Percentiles rank a stretch among this genome's conserved stretches.
Conservation (phyloP, 441 rosid species). For the Jatropha podagrica region DNA sequence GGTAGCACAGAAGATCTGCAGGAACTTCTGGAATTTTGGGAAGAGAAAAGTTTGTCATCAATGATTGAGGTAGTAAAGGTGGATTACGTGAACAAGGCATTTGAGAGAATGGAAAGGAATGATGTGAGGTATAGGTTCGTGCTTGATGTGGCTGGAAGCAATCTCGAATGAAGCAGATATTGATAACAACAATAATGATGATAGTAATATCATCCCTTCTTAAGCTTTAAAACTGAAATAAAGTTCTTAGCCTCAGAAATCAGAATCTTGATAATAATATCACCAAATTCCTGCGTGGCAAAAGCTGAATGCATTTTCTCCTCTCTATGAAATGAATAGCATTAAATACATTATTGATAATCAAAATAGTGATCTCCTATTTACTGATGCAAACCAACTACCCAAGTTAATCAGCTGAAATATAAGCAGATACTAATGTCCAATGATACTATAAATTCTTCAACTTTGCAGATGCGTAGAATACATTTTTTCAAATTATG, state of each 20-base stretch:
- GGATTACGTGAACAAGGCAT: conserved; percentile 41
- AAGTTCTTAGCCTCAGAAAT: not conserved
- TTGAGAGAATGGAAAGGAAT: conserved; percentile 46
- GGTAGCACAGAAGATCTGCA: conserved; percentile 46
- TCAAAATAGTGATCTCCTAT: not conserved
- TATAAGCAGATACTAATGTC: not conserved
- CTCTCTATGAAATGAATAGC: not conserved
- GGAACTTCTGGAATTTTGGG: conserved; percentile 43
- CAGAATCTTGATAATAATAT: not conserved
- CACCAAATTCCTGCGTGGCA: not conserved
- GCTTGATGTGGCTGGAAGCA: conserved; percentile 41
- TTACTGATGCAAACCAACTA: not conserved
- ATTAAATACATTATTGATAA: not conserved
- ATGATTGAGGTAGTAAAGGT: conserved; percentile 43
- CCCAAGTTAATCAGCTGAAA: not conserved
- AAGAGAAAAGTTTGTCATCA: conserved; percentile 36
- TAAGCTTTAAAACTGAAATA: not conserved
- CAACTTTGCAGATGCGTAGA: not conserved
- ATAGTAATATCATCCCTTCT: not conserved
- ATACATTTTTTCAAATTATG: not conserved
- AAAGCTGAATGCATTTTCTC: not conserved
- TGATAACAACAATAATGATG: not conserved
- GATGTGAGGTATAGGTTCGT: conserved; percentile 48
- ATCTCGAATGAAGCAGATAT: conserved; percentile 21
- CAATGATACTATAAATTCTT: not conserved